These are phyloP conservation scores for Citrus mangshanensis DNA, from an alignment of 345 rosid genomes.

Conservation along the genomic window DNA sequence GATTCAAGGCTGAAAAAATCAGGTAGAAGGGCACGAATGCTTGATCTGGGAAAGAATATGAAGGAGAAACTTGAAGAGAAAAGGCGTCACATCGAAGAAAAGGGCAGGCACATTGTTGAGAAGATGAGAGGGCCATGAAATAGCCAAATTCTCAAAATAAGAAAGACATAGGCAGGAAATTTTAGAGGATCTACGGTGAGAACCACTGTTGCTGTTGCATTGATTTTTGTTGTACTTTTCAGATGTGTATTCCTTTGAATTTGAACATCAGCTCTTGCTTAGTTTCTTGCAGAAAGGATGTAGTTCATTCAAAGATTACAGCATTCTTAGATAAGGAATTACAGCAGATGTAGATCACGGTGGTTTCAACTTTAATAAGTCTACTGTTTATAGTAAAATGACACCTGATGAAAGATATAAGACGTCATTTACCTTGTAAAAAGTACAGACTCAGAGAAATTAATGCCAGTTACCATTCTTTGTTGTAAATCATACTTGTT, in stretches of 20 bases:
- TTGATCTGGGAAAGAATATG: conserved; percentile 81
- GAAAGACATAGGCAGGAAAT: neutral
- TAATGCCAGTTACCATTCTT: no score
- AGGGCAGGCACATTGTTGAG: conserved; percentile 69
- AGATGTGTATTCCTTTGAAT: neutral
- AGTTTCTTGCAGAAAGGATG: neutral
- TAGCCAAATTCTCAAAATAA: conserved; percentile 1
- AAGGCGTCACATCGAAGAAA: conserved; percentile 83
- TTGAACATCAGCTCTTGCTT: neutral
- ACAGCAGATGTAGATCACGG: neutral
- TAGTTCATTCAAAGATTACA: neutral
- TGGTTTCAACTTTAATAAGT: neutral
- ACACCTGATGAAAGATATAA: neutral
- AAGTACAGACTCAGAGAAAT: neutral
- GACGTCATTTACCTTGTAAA: neutral
- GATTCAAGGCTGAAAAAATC: conserved; percentile 52
- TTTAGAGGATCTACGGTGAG: neutral
- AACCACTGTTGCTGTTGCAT: neutral
- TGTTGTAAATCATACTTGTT: no score
- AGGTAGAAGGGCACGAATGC: conserved; percentile 72
- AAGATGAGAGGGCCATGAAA: conserved; percentile 71
- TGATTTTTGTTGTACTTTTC: neutral
- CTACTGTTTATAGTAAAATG: neutral
- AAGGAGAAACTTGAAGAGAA: conserved; percentile 90
- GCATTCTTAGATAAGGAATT: neutral